Percentiles rank a stretch among this genome's conserved stretches.
Evolutionary conservation across 768 basidiomycete species (phyloP).

Genomic region (Rhodotorula kratochvilovae): DNA sequence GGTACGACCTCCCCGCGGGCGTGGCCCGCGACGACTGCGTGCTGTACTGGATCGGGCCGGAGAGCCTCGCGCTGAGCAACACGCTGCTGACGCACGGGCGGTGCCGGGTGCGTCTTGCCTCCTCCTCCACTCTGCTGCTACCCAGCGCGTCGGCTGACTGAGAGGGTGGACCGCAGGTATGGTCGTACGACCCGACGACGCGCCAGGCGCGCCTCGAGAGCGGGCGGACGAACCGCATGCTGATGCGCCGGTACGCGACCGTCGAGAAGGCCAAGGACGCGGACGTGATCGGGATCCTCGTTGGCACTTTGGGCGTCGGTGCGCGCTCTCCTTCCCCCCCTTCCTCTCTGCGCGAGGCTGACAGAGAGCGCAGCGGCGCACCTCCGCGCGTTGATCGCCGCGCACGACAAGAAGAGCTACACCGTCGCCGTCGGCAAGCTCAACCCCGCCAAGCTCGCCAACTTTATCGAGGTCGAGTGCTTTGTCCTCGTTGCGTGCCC

Average conservation of each 20-base stretch:
- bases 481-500: constrained; percentile 92
- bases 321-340: constrained; percentile 36
- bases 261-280: constrained; percentile 85
- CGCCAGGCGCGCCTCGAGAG: constrained; percentile 59
- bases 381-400: constrained; percentile 65
- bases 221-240: constrained; percentile 65
- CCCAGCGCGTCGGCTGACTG: too few relatives aligned
- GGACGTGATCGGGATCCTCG: constrained; percentile 89
- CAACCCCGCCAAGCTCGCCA: constrained; percentile 88
- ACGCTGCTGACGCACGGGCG: constrained; percentile 74
- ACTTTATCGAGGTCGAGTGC: constrained; percentile 93
- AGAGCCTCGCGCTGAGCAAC: constrained; percentile 75
- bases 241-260: constrained; percentile 82
- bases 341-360: too few relatives aligned
- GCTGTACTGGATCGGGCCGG: constrained; percentile 67
- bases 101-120: constrained; percentile 53
- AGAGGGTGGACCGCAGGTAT: constrained; percentile 67
- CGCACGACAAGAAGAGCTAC: constrained; percentile 79
- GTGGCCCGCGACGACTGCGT: constrained; percentile 45
- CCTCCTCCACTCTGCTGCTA: too few relatives aligned
- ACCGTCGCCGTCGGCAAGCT: constrained; percentile 92
- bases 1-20: constrained; percentile 24
- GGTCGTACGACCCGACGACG: constrained; percentile 66
- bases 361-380: too few relatives aligned
- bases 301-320: constrained; percentile 90